Evolutionary conservation across 495 filamentous ascomycete genomes (phyloP), one percentile per base, ranked within the genome.

Genomic region (Trichoderma reesei): DNA sequence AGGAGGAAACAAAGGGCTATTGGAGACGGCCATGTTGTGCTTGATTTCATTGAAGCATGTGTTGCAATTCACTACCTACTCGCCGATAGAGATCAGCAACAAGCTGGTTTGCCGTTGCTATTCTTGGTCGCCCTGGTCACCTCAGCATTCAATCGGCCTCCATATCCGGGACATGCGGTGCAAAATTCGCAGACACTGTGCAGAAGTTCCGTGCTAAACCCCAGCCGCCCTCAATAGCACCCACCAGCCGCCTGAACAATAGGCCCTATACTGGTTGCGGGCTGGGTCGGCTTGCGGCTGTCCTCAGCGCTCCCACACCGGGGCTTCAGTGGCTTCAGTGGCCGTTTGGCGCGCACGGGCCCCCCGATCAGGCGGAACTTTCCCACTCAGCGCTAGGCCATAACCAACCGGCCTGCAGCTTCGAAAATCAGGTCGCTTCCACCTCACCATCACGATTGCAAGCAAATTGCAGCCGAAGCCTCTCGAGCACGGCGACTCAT

Each of bases 391-490:
- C 59, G 59, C 59, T 61, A 61, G 59, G 59, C 59, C 59, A 41
- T 20, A 61, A 61, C 59, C 54, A 54, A 41, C 36, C 31, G 11
- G 20, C 36, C 34, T 61, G 59, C 59, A 61, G 59, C 59, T 41
- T 61, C 59, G 54, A 61, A 61, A 61, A 61, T 61, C 59, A 61
- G 59, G 51, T 56, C 51, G 51, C 51, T 56, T 56, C 51, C 51
- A 56, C 51, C 59, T 41, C 59, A 38, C 59, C 59, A 41, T 39
- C 51, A 33, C 51, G 16, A 34, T 56, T 56, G 18, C 31, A 56
- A n/a, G 9, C 59, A 20, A 10, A 34, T 56, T 14, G 51, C 31
- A 56, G 36, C 39, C 59, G 34, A 60, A 26, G 37, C 41, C 36
- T 61, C 59, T 38, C 36, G 13, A 38, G 11, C 34, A 34, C 59